Evolutionary conservation across 2,329 filamentous ascomycete genomes (phyloP).

Genomic region (Pseudogymnoascus sp.): DNA sequence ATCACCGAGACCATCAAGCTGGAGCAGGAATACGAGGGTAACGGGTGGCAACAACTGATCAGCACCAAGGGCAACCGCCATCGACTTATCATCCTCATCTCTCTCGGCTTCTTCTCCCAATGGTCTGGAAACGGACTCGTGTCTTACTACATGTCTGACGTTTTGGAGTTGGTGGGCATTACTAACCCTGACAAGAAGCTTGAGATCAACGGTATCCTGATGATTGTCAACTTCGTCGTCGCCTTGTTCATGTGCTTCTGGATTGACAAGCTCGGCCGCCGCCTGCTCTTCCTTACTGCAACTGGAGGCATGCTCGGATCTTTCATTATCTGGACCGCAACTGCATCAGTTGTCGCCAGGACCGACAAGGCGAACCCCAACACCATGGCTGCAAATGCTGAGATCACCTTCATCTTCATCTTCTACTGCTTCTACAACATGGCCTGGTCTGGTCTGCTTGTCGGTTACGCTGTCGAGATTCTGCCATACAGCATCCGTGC

Average conservation of each 20-base stretch:
- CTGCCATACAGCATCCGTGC: constrained; percentile 23
- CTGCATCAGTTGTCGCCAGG: constrained; percentile 28
- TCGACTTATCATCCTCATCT: constrained; percentile 44
- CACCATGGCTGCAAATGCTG: constrained; percentile 16
- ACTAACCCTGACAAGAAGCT: constrained; percentile 26
- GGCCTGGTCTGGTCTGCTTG: constrained; percentile 23
- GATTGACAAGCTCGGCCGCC: constrained; percentile 26
- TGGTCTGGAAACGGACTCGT: constrained; percentile 48
- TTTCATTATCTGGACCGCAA: constrained; percentile 23
- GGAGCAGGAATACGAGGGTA: constrained; percentile 38
- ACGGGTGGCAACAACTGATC: constrained; percentile 39
- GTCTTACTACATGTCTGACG: constrained; percentile 32
- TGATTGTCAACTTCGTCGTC: constrained; percentile 21
- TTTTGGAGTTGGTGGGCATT: constrained; percentile 31
- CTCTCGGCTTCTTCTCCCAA: constrained; percentile 48
- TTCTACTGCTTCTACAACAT: constrained; percentile 38
- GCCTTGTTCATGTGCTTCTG: constrained; percentile 23
- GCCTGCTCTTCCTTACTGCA: constrained; percentile 20
- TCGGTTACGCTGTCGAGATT: constrained; percentile 24
- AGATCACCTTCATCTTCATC: constrained; percentile 41
- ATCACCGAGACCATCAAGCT: constrained; percentile 36
- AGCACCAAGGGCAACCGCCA: constrained; percentile 46
- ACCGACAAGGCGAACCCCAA: constrained; percentile 21
- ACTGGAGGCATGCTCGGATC: constrained; percentile 20
- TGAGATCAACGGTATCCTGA: constrained; percentile 22